A percentile compares a stretch with the other conserved stretches of the same genome.
Conservation (phyloP, 2,329 filamentous ascomycete genomes). For the Clonostachys sp. region DNA sequence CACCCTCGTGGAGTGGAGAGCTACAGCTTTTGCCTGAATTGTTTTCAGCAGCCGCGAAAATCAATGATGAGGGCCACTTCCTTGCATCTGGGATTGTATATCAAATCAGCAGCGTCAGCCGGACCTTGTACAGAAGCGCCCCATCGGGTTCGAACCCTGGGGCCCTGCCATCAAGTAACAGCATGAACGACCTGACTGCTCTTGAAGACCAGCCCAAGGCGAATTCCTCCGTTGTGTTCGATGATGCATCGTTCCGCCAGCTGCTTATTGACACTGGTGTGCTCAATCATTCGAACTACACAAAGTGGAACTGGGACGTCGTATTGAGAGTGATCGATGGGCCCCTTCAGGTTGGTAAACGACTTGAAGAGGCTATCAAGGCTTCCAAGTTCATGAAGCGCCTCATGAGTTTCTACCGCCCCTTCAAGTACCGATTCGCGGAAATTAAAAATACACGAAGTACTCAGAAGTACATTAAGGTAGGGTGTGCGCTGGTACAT, state of each 20-base stretch:
- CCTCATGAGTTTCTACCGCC: constrained; percentile 89
- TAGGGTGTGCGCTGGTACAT: constrained; percentile 83
- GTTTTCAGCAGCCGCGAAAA: constrained; percentile 70
- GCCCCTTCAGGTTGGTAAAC: constrained; percentile 82
- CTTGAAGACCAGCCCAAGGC: constrained; percentile 53
- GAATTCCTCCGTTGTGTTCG: constrained; percentile 39
- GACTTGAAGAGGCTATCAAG: constrained; percentile 89
- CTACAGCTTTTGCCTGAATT: constrained; percentile 86
- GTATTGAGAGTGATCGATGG: constrained; percentile 90
- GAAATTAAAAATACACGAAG: constrained; percentile 85
- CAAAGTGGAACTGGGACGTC: constrained; percentile 97
- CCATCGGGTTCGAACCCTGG: constrained; percentile 36
- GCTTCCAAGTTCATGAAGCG: constrained; percentile 96
- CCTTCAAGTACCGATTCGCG: constrained; percentile 94
- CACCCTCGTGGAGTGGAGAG: constrained; percentile 74
- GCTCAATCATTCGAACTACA: constrained; percentile 81
- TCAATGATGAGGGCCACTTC: constrained; percentile 68
- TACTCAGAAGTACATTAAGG: constrained; percentile 89
- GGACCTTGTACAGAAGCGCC: constrained; percentile 80
- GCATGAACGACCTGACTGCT: constrained; percentile 40
- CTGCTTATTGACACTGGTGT: constrained; percentile 76
- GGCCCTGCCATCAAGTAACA: constrained; percentile 34
- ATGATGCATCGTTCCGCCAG: constrained; percentile 61
- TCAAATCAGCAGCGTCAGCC: constrained; percentile 95
- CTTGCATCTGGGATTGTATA: constrained; percentile 88